These are phyloP conservation scores for Dipteronia dyeriana DNA, from an alignment of 345 rosid genomes.

Conservation along the genomic window DNA sequence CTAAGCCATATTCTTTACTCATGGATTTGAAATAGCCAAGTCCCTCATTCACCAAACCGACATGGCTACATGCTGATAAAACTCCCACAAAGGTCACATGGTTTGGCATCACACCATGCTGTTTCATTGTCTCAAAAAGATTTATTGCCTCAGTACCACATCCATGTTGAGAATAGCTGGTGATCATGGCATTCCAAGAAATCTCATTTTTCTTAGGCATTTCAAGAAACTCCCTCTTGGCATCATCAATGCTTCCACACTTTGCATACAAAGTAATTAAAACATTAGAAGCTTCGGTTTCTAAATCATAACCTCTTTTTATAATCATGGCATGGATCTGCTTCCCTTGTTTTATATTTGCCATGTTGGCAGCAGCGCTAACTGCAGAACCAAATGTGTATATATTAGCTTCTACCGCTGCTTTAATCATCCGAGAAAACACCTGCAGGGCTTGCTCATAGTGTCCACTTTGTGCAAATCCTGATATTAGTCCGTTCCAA, in stretches of 20 bases:
- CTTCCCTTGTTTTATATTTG: conserved; percentile 75
- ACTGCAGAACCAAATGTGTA: conserved; percentile 76
- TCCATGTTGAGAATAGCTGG: conserved; percentile 85
- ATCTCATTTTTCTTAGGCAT: conserved; percentile 64
- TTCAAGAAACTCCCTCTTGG: conserved; percentile 64
- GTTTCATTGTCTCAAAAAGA: conserved; percentile 69
- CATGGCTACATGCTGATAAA: conserved; percentile 90
- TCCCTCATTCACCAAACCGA: conserved; percentile 70
- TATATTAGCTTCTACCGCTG: conserved; percentile 49
- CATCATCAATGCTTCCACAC: conserved; percentile 74
- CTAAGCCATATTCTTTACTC: conserved; percentile 58
- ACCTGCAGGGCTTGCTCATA: conserved; percentile 71
- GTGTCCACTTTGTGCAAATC: conserved; percentile 74
- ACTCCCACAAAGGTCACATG: conserved; percentile 79
- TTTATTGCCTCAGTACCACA: conserved; percentile 62
- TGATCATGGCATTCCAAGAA: conserved; percentile 93
- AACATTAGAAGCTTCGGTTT: conserved; percentile 77
- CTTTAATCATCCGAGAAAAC: conserved; percentile 58
- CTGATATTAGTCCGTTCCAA: conserved; percentile 86
- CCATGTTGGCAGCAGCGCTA: conserved; percentile 87
- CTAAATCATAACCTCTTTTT: conserved; percentile 63
- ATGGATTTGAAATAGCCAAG: conserved; percentile 73
- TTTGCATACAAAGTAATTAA: conserved; percentile 81
- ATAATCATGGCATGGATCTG: conserved; percentile 70
- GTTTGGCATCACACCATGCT: conserved; percentile 50